Conservation (phyloP, 2,329 filamentous ascomycete genomes). For the Myriosclerotinia curreyana region DNA sequence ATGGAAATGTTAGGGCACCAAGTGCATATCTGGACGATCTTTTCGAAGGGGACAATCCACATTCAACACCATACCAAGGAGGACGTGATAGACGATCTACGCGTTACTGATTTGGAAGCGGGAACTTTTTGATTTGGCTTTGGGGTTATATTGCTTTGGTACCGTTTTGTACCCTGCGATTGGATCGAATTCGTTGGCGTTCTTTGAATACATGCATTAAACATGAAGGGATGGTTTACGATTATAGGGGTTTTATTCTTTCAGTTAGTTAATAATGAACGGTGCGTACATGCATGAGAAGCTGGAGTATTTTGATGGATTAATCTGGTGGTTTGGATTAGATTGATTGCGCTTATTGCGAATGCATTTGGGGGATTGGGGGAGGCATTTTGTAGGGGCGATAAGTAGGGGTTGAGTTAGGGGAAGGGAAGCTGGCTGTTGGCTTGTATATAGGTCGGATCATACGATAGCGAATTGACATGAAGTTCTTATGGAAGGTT, state of each 20-base stretch:
- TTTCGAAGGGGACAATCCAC: slow-evolving; percentile 57
- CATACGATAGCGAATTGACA: slow-evolving; percentile 14
- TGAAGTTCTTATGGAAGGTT: background rate
- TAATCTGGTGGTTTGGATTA: background rate
- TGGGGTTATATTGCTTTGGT: background rate
- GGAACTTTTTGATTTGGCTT: background rate
- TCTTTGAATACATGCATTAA: slow-evolving; percentile 4
- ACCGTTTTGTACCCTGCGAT: slow-evolving; percentile 4
- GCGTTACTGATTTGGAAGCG: background rate
- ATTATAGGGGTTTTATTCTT: background rate
- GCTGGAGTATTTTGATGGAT: background rate
- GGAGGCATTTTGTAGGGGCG: background rate
- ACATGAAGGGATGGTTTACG: slow-evolving; percentile 12
- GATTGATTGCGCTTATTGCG: background rate
- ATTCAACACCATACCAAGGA: background rate
- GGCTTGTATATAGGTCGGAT: slow-evolving; percentile 12
- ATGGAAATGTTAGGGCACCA: slow-evolving; percentile 65
- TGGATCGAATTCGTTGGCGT: slow-evolving; percentile 10
- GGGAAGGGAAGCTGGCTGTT: background rate
- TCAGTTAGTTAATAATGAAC: slow-evolving; percentile 10
- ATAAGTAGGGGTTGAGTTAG: background rate
- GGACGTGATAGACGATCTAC: slow-evolving; percentile 4
- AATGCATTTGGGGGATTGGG: background rate
- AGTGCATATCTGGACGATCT: slow-evolving; percentile 89
- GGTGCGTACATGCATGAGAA: background rate